Evolutionary conservation across 257 asterid genomes (phyloP).

Genomic region (Paraleonurus japonicus): DNA sequence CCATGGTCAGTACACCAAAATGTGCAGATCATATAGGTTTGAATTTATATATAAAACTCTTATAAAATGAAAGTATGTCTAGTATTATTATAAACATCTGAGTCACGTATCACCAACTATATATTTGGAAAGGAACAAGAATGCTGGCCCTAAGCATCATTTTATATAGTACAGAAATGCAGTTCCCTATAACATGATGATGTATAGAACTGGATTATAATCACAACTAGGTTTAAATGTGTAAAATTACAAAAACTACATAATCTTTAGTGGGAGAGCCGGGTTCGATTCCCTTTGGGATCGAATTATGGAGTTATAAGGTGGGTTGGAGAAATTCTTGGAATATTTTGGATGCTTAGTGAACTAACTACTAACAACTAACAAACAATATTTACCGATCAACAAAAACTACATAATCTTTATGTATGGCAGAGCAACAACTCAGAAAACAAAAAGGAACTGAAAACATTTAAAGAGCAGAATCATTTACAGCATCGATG

Average conservation of each 20-base stretch:
- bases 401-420: too few relatives aligned
- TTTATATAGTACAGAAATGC: slow-evolving; percentile 10
- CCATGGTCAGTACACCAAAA: slow-evolving; percentile 9
- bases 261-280: too few relatives aligned
- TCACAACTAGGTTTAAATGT: background rate
- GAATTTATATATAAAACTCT: background rate
- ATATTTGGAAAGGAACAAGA: background rate
- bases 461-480: slow-evolving; percentile 19
- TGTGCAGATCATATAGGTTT: background rate
- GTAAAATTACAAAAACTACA: background rate
- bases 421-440: slow-evolving; percentile 1
- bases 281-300: too few relatives aligned
- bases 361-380: too few relatives aligned
- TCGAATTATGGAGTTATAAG: too few relatives aligned
- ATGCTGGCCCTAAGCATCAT: slow-evolving; percentile 13
- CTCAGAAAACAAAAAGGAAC: background rate
- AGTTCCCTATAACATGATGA: slow-evolving; percentile 16
- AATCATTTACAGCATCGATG: slow-evolving; percentile 88
- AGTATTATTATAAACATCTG: slow-evolving; percentile 2
- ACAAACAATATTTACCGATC: too few relatives aligned
- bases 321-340: too few relatives aligned
- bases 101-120: slow-evolving; percentile 12
- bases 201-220: slow-evolving; percentile 1
- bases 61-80: background rate
- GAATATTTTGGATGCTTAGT: too few relatives aligned